Percentiles rank a stretch among this genome's conserved stretches.
Conservation (phyloP, 805 yeast species). For the Ascoidea tarda region DNA sequence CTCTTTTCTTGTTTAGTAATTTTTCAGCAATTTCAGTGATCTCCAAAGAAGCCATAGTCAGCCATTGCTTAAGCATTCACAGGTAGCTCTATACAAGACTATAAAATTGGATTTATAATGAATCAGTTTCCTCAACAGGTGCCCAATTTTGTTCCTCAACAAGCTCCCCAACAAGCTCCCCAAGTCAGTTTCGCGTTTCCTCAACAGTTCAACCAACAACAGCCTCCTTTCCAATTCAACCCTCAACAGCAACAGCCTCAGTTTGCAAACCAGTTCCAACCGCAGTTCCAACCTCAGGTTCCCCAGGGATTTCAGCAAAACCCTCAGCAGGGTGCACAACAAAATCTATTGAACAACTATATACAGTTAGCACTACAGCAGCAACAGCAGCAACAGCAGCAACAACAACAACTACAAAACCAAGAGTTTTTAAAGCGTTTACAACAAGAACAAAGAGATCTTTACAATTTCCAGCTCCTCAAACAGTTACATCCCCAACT, state of each 20-base stretch:
- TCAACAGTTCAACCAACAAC: neutral
- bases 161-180: too few species aligned
- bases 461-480: neutral
- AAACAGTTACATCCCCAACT: neutral
- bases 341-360: constrained; percentile 11
- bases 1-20: too few species aligned
- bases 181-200: too few species aligned
- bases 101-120: neutral
- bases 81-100: neutral
- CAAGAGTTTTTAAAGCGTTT: neutral
- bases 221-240: neutral
- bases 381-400: constrained; percentile 2
- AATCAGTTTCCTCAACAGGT: neutral
- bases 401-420: neutral
- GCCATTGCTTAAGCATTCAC: too few species aligned
- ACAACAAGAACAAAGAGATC: neutral
- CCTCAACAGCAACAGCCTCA: constrained; percentile 1
- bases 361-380: neutral
- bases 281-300: constrained; percentile 1
- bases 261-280: neutral
- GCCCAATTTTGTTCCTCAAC: neutral
- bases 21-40: too few species aligned
- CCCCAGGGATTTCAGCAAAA: neutral
- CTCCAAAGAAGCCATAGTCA: too few species aligned
- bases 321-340: constrained; percentile 17